Evolutionary conservation across 2,329 filamentous ascomycete species (phyloP), one percentile per base, ranked within the genome.

Genomic region (Celoporthe dispersa): DNA sequence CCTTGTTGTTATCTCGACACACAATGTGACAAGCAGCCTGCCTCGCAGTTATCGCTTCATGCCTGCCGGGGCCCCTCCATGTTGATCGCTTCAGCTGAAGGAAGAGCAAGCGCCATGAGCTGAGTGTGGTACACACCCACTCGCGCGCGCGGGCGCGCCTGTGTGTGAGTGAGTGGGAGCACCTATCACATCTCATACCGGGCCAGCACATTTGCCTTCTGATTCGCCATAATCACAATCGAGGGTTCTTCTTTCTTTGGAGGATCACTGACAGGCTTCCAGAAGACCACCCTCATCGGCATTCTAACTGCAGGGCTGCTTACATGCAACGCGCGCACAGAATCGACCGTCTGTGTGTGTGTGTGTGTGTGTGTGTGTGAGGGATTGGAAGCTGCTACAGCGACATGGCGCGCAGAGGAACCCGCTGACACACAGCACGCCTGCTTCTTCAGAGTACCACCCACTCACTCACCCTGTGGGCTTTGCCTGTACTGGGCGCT

Each of bases 1-100:
- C 6, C 33, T n/a, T 22, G 22, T 48, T 2, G 19, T 48, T 7
- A n/a, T n/a, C 22, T 19, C 44, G 1, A 48, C 41, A 44, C 55
- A 31, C 31, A 19, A 33, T 31, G 37, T 28, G 37, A 63, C 60
- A 31, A 41, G 37, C 37, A n/a, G 25, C 16, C 39, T 12, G 37
- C 60, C 37, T 41, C n/a, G 12, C 61, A 41, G 61, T 48, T 12
- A 22, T 41, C 22, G 7, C 16, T 11, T 31, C 37, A 19, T 14
- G 39, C n/a, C 11, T n/a, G 12, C 25, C 33, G 35, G 61, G 35
- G n/a, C n/a, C n/a, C 6, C 19, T 37, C n/a, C n/a, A 28, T 25
- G 41, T 22, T 9, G 39, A 64, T 64, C 41, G 5, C 25, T 51
- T 51, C 28, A 64, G 39, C 62, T 64, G 62, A 64, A 41, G 41